Evolutionary conservation across 2,329 filamentous ascomycete genomes (phyloP).

Genomic region (Ceratocystis destructans): DNA sequence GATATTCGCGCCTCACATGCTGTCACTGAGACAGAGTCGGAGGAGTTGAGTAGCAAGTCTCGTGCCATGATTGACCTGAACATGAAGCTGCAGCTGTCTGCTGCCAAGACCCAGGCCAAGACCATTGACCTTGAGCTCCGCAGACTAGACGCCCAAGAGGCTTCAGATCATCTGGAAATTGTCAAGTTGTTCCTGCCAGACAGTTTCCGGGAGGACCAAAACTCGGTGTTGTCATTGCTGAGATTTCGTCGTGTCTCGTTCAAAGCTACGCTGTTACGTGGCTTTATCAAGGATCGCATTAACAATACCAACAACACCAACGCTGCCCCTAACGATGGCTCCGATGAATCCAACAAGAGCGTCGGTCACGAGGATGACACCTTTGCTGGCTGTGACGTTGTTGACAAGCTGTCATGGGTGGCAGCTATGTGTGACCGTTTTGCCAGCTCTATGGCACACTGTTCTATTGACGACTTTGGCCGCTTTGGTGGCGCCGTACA

Average conservation of each 20-base stretch:
- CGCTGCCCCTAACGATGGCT: background rate
- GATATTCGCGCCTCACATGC: conserved; percentile 87
- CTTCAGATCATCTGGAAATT: conserved; percentile 75
- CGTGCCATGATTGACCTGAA: conserved; percentile 95
- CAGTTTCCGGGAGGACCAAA: conserved; percentile 62
- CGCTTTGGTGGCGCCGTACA: conserved; percentile 67
- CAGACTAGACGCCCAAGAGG: conserved; percentile 77
- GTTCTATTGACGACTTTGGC: conserved; percentile 63
- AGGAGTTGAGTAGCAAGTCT: conserved; percentile 75
- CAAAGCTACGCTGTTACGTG: conserved; percentile 68
- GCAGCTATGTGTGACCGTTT: conserved; percentile 73
- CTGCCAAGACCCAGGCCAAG: conserved; percentile 83
- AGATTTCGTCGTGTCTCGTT: conserved; percentile 78
- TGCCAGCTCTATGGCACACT: conserved; percentile 63
- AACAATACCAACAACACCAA: conserved; percentile 39
- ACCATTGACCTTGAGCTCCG: conserved; percentile 83
- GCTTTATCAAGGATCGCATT: conserved; percentile 66
- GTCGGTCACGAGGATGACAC: conserved; percentile 62
- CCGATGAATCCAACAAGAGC: conserved; percentile 28
- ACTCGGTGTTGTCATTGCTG: conserved; percentile 77
- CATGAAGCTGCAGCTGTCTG: conserved; percentile 79
- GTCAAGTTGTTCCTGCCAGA: conserved; percentile 82
- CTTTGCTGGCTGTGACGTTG: conserved; percentile 64
- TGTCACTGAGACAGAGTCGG: conserved; percentile 82
- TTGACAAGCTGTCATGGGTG: conserved; percentile 78